Base-by-base conservation (phyloP, 2,329 filamentous ascomycete genomes). In the Sporothrix protearum region DNA sequence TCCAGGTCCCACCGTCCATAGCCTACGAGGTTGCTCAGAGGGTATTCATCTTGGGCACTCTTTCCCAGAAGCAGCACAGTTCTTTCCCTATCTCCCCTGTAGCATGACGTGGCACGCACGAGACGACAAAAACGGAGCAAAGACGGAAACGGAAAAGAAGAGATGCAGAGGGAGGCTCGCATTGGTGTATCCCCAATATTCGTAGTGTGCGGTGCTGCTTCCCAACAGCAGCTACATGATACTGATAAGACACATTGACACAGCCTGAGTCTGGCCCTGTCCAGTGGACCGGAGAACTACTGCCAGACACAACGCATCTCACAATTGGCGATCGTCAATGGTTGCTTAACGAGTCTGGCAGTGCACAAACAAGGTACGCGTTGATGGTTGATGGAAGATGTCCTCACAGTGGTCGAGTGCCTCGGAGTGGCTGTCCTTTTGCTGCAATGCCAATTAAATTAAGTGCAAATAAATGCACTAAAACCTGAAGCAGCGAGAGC, bases 361-460 rank as follows among this genome's bases (percentile, higher is more conserved):
- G 42, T 47, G 42, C 42, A 45, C 6, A 25, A 25, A 53, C 7
- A 4, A 22, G 33, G 7, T 53, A 22, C 49, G 25, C 22, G 22
- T 28, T 16, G 7, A 28, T 53, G 25, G 22, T 53, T 22, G 25
- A 28, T 28, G 49, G 10, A 9, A 22, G 49, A 22, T 28, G n/a
- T n/a, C n/a, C n/a, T 14, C 28, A 57, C 33, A n/a, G 9, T 33
- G 33, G 51, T 25, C 49, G 22, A 39, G 57, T 16, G 28, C 28
- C 57, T 61, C n/a, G 19, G 30, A 36, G 57, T 36, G 25, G 22
- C n/a, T 25, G 49, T 33, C n/a, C 55, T 36, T 63, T 63, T 14
- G 22, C 36, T 64, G 59, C 59, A 64, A 63, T 10, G 59, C 22
- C 64, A 51, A 53, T 67, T 47, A 33, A 67, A 51, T 36, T 47